Evolutionary conservation across 306 rosid genomes (phyloP), one percentile per base, ranked within the genome.

Genomic region (Quercus parvula): DNA sequence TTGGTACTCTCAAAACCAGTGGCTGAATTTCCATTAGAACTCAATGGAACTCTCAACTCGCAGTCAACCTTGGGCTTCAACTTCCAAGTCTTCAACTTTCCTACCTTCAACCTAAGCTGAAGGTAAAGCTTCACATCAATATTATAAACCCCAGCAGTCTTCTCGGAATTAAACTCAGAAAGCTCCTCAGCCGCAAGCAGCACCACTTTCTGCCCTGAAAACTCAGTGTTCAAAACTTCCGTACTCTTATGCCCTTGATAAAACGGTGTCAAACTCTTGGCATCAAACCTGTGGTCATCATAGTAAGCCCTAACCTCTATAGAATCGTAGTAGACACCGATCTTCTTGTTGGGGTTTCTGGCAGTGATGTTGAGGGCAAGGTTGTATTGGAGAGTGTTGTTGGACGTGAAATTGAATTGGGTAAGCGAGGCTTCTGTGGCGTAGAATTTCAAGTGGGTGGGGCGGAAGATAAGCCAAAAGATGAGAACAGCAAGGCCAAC

Each of bases 321-420:
- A 10, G 15, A 0, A 24, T 87, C 87, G 78, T 89, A 86, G 79
- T 85, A 85, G 52, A 87, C 18, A 52, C 57, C 46, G 56, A 90
- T 79, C 6, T 49, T 70, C 6, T 59, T 84, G 91, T 83, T 87
- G 17, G 91, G 81, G 79, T 86, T 88, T 10, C 94, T 78, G 1
- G 81, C 70, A 1, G 90, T 84, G 89, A 84, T 72, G 81, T 80
- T 78, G 72, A 89, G 81, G 13, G 64, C 77, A 10, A 86, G 81
- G 74, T 86, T 77, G 83, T 74, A 87, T 13, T 1, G 69, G 31
- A 82, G 54, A 49, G 0, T 12, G 54, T 49, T 12, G 54, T 0
- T 49, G 14, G 14, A 11, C 15, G 54, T 49, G 54, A 49, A 3
- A 49, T 49, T 49, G 54, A 49, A 49, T 13, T 49, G 54, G 54